These are phyloP conservation scores for Benincasa hispida DNA, from an alignment of 306 rosid species.

Conservation along the genomic window DNA sequence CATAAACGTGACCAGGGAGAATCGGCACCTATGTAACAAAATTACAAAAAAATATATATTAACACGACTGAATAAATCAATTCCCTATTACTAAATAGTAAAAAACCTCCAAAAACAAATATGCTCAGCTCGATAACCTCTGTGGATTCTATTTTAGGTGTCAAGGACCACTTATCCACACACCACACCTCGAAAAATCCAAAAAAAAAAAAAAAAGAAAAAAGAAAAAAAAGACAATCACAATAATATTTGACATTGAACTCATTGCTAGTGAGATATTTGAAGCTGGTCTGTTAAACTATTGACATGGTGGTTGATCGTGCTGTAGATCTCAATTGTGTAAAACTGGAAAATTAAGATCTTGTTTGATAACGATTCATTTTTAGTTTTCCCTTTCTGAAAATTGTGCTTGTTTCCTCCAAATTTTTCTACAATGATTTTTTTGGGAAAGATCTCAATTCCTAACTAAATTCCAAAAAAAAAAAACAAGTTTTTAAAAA, in stretches of 20 bases:
- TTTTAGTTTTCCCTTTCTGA: too few relatives aligned
- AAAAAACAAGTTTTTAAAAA: too few relatives aligned
- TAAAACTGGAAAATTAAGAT: background rate
- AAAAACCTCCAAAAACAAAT: background rate
- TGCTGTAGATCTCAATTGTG: background rate
- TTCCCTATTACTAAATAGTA: background rate
- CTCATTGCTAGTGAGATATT: background rate
- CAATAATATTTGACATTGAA: background rate
- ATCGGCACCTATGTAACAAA: constrained; percentile 49
- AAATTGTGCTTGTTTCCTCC: background rate
- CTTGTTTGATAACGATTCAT: too few relatives aligned
- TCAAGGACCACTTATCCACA: background rate
- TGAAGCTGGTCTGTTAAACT: background rate
- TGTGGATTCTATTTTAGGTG: too few relatives aligned
- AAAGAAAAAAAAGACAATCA: background rate
- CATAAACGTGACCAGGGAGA: constrained; percentile 47
- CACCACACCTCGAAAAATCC: background rate
- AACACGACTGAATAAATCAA: background rate
- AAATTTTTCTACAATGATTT: background rate
- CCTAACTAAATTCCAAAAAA: background rate
- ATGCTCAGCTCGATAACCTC: background rate
- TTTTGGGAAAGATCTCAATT: background rate
- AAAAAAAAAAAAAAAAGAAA: background rate
- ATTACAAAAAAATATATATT: background rate
- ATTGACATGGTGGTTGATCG: background rate